Conservation (phyloP, 129 eudicot species). For the Flaveria trinervia region DNA sequence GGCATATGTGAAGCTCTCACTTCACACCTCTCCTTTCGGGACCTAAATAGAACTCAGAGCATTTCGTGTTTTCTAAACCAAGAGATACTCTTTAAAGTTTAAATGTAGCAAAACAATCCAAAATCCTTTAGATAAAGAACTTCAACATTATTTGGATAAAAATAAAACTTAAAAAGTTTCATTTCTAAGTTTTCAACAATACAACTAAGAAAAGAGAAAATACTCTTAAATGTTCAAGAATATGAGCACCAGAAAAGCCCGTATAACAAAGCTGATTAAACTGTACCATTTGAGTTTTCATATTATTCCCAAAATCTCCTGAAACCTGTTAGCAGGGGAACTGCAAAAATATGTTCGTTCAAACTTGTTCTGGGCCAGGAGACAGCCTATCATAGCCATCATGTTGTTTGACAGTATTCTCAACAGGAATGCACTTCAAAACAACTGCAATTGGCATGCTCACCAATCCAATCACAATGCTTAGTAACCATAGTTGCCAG, state of each 20-base stretch:
- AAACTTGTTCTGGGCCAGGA: slow-evolving; percentile 30
- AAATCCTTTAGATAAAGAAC: background rate
- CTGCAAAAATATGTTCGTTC: background rate
- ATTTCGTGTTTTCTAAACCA: no score
- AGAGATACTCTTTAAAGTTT: no score
- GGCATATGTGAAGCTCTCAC: no score
- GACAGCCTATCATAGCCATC: slow-evolving; percentile 64
- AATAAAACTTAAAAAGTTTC: background rate
- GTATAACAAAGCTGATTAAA: background rate
- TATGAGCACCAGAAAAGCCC: slow-evolving; percentile 1
- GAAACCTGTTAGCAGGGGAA: slow-evolving; percentile 18
- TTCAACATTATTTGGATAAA: slow-evolving; percentile 1
- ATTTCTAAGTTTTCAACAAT: no score
- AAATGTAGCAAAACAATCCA: background rate
- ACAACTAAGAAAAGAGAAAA: no score
- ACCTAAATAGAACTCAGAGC: no score
- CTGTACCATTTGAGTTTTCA: background rate
- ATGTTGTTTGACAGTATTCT: slow-evolving; percentile 39
- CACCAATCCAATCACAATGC: slow-evolving; percentile 60
- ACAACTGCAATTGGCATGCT: slow-evolving; percentile 75
- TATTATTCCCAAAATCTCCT: slow-evolving; percentile 11
- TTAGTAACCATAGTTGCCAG: slow-evolving; percentile 78
- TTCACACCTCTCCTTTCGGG: no score
- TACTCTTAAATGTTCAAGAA: background rate
- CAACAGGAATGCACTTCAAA: slow-evolving; percentile 79